phyloP scores from a whole-genome alignment of 2,329 filamentous ascomycete species.

The Chrysoporthe cubensis region DNA sequence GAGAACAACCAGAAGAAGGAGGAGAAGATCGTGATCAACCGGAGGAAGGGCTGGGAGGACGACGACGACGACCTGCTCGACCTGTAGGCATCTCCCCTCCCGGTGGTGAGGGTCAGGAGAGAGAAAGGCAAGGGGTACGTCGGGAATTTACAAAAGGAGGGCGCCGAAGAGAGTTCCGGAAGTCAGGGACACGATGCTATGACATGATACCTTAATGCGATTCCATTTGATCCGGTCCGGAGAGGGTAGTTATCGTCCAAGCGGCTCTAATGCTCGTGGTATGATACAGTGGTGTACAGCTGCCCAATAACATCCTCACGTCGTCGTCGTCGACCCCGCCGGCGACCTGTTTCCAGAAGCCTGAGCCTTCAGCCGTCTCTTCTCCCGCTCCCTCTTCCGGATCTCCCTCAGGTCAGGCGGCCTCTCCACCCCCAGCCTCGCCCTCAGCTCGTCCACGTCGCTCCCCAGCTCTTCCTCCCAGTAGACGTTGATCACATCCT shows the following conservation, averaged over 20 bases:
- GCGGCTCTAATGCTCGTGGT: not conserved
- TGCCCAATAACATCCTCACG: not conserved
- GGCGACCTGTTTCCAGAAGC: not conserved
- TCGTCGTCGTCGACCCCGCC: not conserved
- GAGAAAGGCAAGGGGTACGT: not conserved
- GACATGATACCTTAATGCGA: constrained; percentile 28
- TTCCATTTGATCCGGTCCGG: constrained; percentile 7
- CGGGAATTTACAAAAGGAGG: no score
- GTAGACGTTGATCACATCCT: constrained; percentile 92
- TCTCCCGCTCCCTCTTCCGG: constrained; percentile 69
- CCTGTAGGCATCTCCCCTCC: constrained; percentile 42
- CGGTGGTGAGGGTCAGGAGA: not conserved
- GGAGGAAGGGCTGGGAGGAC: constrained; percentile 83
- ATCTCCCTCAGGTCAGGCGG: constrained; percentile 85
- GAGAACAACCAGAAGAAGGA: constrained; percentile 75
- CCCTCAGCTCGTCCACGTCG: constrained; percentile 76
- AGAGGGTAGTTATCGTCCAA: not conserved
- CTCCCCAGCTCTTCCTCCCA: constrained; percentile 95
- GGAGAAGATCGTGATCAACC: constrained; percentile 84
- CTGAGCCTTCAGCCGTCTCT: constrained; percentile 63
- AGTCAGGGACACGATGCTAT: constrained; percentile 16
- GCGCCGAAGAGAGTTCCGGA: not conserved
- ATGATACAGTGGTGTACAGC: constrained; percentile 13
- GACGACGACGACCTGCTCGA: constrained; percentile 79
- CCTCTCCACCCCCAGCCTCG: constrained; percentile 79